These are phyloP conservation scores for Colletotrichum phormii DNA, from an alignment of 2,329 filamentous ascomycete genomes.

Conservation along the genomic window DNA sequence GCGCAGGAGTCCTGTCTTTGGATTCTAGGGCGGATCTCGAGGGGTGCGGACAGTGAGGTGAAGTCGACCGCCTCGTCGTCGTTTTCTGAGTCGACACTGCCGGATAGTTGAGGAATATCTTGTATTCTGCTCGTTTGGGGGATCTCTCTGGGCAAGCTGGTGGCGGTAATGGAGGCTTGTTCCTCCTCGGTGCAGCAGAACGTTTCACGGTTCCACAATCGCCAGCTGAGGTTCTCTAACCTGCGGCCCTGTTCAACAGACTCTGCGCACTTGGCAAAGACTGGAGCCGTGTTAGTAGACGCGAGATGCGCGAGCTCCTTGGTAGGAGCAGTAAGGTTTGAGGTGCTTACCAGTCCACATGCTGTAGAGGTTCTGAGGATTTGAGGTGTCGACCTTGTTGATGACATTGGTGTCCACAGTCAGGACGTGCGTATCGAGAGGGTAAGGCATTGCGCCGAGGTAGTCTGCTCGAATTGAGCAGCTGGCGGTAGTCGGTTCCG, in stretches of 20 bases:
- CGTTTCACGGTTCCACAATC: constrained; percentile 93
- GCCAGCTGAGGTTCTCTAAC: constrained; percentile 95
- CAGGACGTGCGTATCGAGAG: constrained; percentile 86
- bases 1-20: constrained; percentile 78
- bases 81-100: constrained; percentile 79
- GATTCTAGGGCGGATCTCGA: constrained; percentile 74
- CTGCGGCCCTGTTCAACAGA: constrained; percentile 93
- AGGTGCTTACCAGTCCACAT: constrained; percentile 89
- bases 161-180: constrained; percentile 55
- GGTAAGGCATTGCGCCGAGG: constrained; percentile 77
- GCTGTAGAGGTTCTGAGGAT: constrained; percentile 92
- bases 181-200: constrained; percentile 82
- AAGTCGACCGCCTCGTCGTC: constrained; percentile 76
- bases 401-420: constrained; percentile 93
- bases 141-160: constrained; percentile 63
- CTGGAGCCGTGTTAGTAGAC: constrained; percentile 55
- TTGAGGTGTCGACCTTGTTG: constrained; percentile 93
- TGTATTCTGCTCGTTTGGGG: constrained; percentile 53
- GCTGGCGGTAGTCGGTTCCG: constrained; percentile 36
- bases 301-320: constrained; percentile 39
- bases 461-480: constrained; percentile 53
- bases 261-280: constrained; percentile 94
- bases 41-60: constrained; percentile 62
- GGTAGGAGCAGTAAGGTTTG: constrained; percentile 7
- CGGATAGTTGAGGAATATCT: constrained; percentile 78